Evolutionary conservation across 176 grass and related monocot genomes (phyloP).

Genomic region (bread wheat (Triticum aestivum)): DNA sequence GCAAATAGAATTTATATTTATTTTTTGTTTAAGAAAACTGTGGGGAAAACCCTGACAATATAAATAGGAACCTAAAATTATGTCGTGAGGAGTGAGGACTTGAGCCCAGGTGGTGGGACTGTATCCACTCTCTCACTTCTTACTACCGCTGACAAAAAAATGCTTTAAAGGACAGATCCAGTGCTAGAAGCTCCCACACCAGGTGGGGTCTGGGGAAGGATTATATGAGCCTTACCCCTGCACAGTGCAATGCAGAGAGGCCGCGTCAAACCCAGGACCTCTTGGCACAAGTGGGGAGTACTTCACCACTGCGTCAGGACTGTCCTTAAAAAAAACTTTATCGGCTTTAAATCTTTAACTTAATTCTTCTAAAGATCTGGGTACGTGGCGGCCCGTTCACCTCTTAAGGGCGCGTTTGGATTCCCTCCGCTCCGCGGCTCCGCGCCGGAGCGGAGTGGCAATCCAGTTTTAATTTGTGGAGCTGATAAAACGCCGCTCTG

Average conservation of each 20-base stretch:
- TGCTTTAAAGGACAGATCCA: not conserved
- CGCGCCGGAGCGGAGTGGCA: no score
- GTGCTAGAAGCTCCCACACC: no score
- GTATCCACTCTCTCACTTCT: not conserved
- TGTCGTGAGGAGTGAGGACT: not conserved
- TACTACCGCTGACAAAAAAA: not conserved
- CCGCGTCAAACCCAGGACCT: no score
- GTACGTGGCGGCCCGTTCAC: not conserved
- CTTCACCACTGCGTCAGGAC: no score
- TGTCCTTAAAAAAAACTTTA: not conserved
- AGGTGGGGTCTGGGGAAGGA: no score
- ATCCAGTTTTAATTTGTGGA: no score
- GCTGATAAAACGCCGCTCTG: no score
- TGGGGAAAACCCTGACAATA: not conserved
- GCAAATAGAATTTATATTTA: not conserved
- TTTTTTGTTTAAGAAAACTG: not conserved
- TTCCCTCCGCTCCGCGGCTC: no score
- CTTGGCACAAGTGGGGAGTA: no score
- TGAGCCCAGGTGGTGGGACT: not conserved
- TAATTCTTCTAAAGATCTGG: not conserved
- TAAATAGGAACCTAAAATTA: not conserved
- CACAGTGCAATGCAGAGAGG: no score
- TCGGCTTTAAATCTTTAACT: not conserved
- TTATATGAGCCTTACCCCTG: no score
- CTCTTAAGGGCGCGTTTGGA: not conserved